A percentile compares a stretch with the other conserved stretches of the same genome.
Evolutionary conservation across 805 yeast genomes (phyloP).

Genomic region (Barnettozyma salicaria): DNA sequence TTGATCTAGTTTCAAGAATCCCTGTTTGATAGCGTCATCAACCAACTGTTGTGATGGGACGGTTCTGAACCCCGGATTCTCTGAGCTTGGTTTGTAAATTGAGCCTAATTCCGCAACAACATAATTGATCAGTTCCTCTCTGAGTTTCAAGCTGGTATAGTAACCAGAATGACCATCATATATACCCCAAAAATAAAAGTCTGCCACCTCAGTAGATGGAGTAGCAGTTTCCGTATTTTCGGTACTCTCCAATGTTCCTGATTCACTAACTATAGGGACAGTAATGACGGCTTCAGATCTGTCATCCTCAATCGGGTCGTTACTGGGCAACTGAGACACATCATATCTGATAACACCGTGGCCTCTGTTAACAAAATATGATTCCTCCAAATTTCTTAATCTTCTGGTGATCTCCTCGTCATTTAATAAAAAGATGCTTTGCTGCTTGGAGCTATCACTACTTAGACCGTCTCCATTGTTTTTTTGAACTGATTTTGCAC

Average conservation of each 20-base stretch:
- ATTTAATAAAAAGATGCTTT: constrained; percentile 49
- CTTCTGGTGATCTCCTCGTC: constrained; percentile 68
- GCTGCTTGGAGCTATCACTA: constrained; percentile 32
- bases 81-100: constrained; percentile 50
- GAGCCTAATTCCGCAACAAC: constrained; percentile 75
- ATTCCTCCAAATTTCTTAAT: constrained; percentile 71
- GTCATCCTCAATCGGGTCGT: constrained; percentile 93
- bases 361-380: constrained; percentile 73
- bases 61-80: constrained; percentile 39
- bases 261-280: constrained; percentile 49
- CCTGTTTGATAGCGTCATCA: constrained; percentile 74
- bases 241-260: too few species aligned
- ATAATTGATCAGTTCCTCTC: constrained; percentile 69
- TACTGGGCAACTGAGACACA: constrained; percentile 82
- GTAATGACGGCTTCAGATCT: constrained; percentile 77
- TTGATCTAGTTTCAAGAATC: constrained; percentile 78
- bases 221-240: too few species aligned
- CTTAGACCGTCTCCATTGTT: constrained; percentile 4
- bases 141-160: constrained; percentile 80
- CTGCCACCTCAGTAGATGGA: too few species aligned
- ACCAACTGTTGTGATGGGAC: constrained; percentile 65
- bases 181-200: constrained; percentile 93
- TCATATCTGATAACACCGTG: constrained; percentile 88
- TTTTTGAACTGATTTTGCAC: constrained; percentile 17
- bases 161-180: constrained; percentile 98